Evolutionary conservation across 495 filamentous ascomycete genomes (phyloP), one percentile per base, ranked within the genome.

Genomic region (Lepraria neglecta): DNA sequence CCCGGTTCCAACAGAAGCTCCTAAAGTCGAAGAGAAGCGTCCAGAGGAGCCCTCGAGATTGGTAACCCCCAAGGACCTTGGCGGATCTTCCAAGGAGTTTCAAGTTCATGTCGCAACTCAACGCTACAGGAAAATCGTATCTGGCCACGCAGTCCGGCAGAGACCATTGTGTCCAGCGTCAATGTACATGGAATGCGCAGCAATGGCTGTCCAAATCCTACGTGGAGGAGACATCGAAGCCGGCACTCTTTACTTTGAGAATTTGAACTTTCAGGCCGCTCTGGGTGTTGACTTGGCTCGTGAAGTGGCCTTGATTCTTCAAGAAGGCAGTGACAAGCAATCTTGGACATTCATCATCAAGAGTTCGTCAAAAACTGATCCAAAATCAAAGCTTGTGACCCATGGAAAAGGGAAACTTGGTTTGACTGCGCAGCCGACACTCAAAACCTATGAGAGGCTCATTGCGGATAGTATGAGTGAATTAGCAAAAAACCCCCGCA

Each of bases 161-260:
- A 64, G 74, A 50, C 57, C 66, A 27, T 68, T 80, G 2, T 72
- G 70, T 48, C 77, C 77, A 11, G 77, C 75, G 17, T 71, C 76
- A 0, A 64, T 80, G 59, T 79, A 78, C 48, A 57, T 76, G 42
- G 77, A 80, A 19, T 62, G 59, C 38, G 64, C 60, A 33, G 46
- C 57, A 24, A 62, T 62, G 64, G 59, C 27, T 2, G 10, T 55
- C 2, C 63, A 65, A 33, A 46, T 64, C 28, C 28, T 51, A 5
- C 38, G 45, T 21, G 62, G 62, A 21, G 62, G 62, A 21, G 0
- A 35, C 1, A 30, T 61, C 12, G 47, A 35, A 42, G 40, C n/a
- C 11, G 42, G 52, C 28, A 48, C 57, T 6, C 50, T 56, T 17
- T 17, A 48, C 40, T 64, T 64, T 42, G 30, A 38, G 10, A 44